Base-by-base conservation (phyloP, 495 filamentous ascomycete species). In the Ascobolus immersus region DNA sequence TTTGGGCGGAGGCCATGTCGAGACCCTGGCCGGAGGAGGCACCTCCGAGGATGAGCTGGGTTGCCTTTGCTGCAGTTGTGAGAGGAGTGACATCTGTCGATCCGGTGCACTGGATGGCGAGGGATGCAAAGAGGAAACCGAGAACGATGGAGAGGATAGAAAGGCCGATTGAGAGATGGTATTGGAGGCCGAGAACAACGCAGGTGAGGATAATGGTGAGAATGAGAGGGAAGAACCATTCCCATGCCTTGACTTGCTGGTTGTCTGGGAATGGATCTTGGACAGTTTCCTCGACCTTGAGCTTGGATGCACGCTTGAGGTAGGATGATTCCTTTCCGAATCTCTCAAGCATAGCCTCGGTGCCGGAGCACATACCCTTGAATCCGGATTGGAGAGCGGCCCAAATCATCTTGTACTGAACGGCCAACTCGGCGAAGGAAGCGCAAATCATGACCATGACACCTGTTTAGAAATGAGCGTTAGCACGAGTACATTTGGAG, bases 61-160 rank as follows among this genome's bases (percentile, higher is more conserved):
- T 65, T n/a, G 69, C 69, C 46, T 75, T 74, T 36, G 66, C 58
- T 9, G 65, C 61, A 14, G 68, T 62, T 2, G 71, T 73, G 15
- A 74, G 52, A 4, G 71, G 71, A 0, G 65, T 70, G 38, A 62
- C 58, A 39, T 73, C 68, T 6, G 69, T 71, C 20, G 62, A 68
- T 35, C 57, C 60, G 11, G 62, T 62, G 45, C 65, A 64, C 48
- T 74, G 67, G 41, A 72, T 69, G 36, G 64, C 65, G 28, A 75
- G 52, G 55, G 74, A 75, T 10, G 68, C 64, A 50, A 74, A 74
- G 46, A 74, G 47, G 57, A 74, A 69, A 29, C 67, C 65, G 18
- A 76, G 52, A 19, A 74, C 22, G 40, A 64, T 55, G 17, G 69
- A 63, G 20, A 76, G 54, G 32, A 76, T 54, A 10, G 64, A 66